These are phyloP conservation scores for Sarcodon aspratus DNA, from an alignment of 768 basidiomycete species.

Conservation along the genomic window DNA sequence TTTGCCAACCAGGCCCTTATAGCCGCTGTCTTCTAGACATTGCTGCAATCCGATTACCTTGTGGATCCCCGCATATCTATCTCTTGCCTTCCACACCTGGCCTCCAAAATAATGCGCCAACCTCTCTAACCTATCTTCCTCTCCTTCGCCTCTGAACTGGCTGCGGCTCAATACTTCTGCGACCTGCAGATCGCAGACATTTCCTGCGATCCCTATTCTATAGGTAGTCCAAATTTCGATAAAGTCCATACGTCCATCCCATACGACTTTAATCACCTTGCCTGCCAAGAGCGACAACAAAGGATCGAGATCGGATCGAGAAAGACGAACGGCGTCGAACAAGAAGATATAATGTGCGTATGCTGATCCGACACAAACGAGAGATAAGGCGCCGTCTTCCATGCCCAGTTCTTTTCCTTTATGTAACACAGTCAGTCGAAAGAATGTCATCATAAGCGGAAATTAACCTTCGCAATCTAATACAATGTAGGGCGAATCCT, in stretches of 20 bases:
- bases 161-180: conserved; percentile 17
- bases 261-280: conserved; percentile 26
- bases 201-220: conserved; percentile 14
- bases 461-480: conserved; percentile 26
- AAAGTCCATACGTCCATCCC: conserved; percentile 31
- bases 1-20: conserved; percentile 12
- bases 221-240: conserved; percentile 21
- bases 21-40: conserved; percentile 10
- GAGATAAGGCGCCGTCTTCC: conserved; percentile 21
- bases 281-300: conserved; percentile 19
- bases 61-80: conserved; percentile 18
- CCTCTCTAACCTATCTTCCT: neutral
- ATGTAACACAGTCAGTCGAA: neutral
- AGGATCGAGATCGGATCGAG: conserved; percentile 10
- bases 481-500: conserved; percentile 12
- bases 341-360: conserved; percentile 23
- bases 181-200: conserved; percentile 29
- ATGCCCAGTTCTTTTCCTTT: conserved; percentile 21
- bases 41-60: conserved; percentile 20
- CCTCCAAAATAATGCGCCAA: neutral
- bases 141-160: conserved; percentile 6
- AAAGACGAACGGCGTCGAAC: conserved; percentile 22
- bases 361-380: conserved; percentile 26
- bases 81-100: conserved; percentile 15
- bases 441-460: neutral